These are phyloP conservation scores for Macaranga tanarius DNA, from an alignment of 441 rosid species.

Conservation along the genomic window DNA sequence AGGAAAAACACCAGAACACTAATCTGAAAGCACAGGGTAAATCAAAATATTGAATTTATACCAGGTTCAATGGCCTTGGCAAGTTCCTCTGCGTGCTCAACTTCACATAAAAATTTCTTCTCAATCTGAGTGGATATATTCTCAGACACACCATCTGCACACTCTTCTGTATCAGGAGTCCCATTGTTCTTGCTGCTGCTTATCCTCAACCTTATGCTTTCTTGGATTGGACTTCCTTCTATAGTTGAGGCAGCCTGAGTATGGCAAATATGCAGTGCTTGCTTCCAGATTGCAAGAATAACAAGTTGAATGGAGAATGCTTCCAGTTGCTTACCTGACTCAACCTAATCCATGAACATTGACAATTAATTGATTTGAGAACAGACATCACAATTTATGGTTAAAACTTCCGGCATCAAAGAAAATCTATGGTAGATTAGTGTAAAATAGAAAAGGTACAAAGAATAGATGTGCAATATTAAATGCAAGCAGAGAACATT, in stretches of 20 bases:
- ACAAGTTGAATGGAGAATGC: constrained; percentile 94
- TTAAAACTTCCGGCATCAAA: constrained; percentile 8
- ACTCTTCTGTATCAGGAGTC: constrained; percentile 42
- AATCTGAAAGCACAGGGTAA: background rate
- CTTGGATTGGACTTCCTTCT: constrained; percentile 76
- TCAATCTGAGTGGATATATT: constrained; percentile 60
- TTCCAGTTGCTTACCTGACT: constrained; percentile 54
- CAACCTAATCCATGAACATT: constrained; percentile 43
- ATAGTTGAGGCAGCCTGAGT: constrained; percentile 84
- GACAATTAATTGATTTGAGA: constrained; percentile 11
- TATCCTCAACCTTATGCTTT: constrained; percentile 43
- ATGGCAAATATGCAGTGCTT: constrained; percentile 88
- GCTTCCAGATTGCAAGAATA: constrained; percentile 95
- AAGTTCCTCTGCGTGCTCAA: constrained; percentile 86
- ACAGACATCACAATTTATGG: background rate
- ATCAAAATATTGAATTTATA: constrained; percentile 28
- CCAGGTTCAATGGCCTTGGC: constrained; percentile 72
- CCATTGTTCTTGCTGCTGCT: constrained; percentile 50
- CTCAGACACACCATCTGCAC: constrained; percentile 41
- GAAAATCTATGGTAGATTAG: background rate
- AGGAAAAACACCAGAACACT: background rate
- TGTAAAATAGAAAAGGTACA: background rate
- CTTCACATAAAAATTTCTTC: constrained; percentile 72
- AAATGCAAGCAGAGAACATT: background rate
- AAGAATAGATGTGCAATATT: background rate